These are phyloP conservation scores for Astraeus odoratus DNA, from an alignment of 768 basidiomycete species.

Conservation along the genomic window DNA sequence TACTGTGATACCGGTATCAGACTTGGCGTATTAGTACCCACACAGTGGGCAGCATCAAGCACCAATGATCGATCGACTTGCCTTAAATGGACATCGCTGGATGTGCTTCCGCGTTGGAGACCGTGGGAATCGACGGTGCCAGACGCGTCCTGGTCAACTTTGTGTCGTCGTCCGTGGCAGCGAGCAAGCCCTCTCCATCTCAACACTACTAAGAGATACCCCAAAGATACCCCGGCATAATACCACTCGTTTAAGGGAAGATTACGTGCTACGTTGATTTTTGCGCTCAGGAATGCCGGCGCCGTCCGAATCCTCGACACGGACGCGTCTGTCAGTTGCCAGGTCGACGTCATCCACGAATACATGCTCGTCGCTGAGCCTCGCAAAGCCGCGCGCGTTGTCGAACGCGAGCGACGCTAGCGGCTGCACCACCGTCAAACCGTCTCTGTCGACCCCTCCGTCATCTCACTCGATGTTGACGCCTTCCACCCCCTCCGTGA, in stretches of 20 bases:
- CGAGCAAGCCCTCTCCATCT: conserved; percentile 9
- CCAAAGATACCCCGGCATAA: conserved; percentile 14
- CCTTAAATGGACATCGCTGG: neutral
- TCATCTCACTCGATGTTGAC: conserved; percentile 20
- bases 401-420: conserved; percentile 46
- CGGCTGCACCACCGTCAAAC: conserved; percentile 44
- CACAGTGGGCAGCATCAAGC: neutral
- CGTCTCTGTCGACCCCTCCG: conserved; percentile 19
- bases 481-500: conserved; percentile 16
- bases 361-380: conserved; percentile 35
- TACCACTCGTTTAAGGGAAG: neutral
- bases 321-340: conserved; percentile 32
- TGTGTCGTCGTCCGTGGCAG: conserved; percentile 12
- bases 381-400: conserved; percentile 45
- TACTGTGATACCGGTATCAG: no score
- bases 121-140: conserved; percentile 16
- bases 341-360: conserved; percentile 28
- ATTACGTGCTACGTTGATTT: neutral
- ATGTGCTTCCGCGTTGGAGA: conserved; percentile 1
- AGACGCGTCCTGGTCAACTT: no score
- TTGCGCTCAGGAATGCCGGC: conserved; percentile 16
- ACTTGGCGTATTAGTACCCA: no score
- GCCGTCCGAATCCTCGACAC: conserved; percentile 52
- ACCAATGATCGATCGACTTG: neutral
- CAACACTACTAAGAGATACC: conserved; percentile 8